A percentile compares a stretch with the other conserved stretches of the same genome.
Conservation (phyloP, 805 yeast genomes). For the Yarrowia osloensis region DNA sequence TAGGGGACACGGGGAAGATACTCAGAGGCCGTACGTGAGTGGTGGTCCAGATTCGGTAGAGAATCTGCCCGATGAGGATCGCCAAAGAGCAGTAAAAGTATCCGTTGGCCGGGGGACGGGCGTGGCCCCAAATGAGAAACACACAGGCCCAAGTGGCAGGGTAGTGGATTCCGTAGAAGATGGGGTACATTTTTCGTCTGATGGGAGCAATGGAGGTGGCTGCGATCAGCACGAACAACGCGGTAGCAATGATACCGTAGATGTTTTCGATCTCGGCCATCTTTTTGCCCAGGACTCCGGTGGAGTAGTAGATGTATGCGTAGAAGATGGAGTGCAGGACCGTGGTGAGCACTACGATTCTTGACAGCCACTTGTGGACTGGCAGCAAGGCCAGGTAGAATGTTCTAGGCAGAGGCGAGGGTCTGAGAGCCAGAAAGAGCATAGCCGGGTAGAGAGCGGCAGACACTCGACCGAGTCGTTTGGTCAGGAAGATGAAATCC, state of each 20-base stretch:
- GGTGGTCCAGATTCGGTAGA: conserved; percentile 48
- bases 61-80: conserved; percentile 61
- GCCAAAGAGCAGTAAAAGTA: conserved; percentile 56
- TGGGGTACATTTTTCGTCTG: conserved; percentile 60
- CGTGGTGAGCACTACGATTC: conserved; percentile 70
- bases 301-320: conserved; percentile 42
- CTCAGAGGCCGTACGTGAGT: conserved; percentile 33
- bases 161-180: conserved; percentile 74
- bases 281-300: conserved; percentile 51
- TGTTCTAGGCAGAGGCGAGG: conserved; percentile 80
- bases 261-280: conserved; percentile 60
- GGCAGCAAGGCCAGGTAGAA: conserved; percentile 73
- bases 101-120: conserved; percentile 70
- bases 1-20: conserved; percentile 49
- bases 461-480: conserved; percentile 75
- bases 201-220: conserved; percentile 67
- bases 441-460: conserved; percentile 77
- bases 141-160: conserved; percentile 75
- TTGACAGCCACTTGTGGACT: conserved; percentile 87
- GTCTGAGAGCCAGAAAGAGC: conserved; percentile 71
- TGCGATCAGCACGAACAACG: conserved; percentile 60
- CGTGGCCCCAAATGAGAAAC: conserved; percentile 68
- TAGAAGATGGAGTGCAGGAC: conserved; percentile 66
- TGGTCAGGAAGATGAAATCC: conserved; percentile 39
- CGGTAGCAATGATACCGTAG: conserved; percentile 70